These are phyloP conservation scores for Kwoniella mangroviensis DNA, from an alignment of 768 basidiomycete species.

Conservation along the genomic window DNA sequence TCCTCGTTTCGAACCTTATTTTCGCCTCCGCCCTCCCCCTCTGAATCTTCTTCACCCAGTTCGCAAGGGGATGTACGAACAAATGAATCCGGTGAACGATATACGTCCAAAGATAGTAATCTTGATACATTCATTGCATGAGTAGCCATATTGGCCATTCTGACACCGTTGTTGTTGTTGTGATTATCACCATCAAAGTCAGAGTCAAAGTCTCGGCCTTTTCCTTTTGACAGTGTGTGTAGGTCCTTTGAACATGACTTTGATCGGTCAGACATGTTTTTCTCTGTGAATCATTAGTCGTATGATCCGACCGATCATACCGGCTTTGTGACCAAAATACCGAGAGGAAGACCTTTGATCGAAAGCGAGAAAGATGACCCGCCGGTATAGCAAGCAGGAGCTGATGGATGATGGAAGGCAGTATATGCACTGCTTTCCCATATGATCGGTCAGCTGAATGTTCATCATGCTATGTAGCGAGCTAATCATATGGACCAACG, in stretches of 20 bases:
- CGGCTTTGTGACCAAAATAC: too few relatives aligned
- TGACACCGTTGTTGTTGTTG: neutral
- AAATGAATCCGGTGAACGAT: neutral
- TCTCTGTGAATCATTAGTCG: neutral
- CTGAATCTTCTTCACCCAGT: neutral
- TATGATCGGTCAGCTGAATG: neutral
- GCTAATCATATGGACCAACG: too few relatives aligned
- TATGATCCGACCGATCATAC: slow-evolving; percentile 14
- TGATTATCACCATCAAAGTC: slow-evolving; percentile 4
- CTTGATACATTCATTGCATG: neutral
- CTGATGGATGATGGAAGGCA: too few relatives aligned
- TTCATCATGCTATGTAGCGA: too few relatives aligned
- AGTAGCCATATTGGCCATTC: neutral
- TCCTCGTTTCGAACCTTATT: neutral
- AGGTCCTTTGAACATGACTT: slow-evolving; percentile 8
- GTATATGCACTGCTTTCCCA: neutral
- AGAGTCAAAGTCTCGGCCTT: neutral
- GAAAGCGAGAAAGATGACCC: neutral
- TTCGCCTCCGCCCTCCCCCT: neutral
- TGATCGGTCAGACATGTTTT: neutral
- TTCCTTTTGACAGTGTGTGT: neutral
- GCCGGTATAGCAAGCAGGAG: neutral
- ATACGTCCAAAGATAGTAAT: neutral
- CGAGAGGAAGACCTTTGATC: neutral
- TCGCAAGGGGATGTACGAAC: neutral